Percentiles rank a stretch among this genome's conserved stretches.
Conservation (phyloP, 345 rosid species). For the Citrus glauca region DNA sequence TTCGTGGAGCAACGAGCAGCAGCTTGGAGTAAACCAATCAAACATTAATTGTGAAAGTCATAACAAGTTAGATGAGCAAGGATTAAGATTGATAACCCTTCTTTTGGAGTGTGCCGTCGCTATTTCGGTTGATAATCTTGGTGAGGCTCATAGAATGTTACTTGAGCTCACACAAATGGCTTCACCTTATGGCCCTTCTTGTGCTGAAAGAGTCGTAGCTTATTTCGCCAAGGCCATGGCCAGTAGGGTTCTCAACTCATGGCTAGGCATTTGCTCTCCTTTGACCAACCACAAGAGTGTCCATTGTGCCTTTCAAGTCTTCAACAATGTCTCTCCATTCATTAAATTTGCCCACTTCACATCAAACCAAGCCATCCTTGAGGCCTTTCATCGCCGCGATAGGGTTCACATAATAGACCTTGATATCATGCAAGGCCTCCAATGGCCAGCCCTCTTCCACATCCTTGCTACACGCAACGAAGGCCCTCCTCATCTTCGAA, state of each 20-base stretch:
- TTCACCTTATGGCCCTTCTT: conserved; percentile 55
- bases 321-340: conserved; percentile 63
- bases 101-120: conserved; percentile 65
- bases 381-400: conserved; percentile 50
- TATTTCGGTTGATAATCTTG: conserved; percentile 60
- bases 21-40: not conserved
- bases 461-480: conserved; percentile 56
- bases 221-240: conserved; percentile 69
- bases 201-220: conserved; percentile 66
- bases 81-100: conserved; percentile 39
- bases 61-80: conserved; percentile 34
- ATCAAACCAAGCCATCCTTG: conserved; percentile 70
- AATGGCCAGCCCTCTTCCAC: conserved; percentile 76
- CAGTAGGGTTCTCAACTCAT: conserved; percentile 59
- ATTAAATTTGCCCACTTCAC: conserved; percentile 70
- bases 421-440: conserved; percentile 71
- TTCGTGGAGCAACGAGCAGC: conserved; percentile 19
- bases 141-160: conserved; percentile 56
- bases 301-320: conserved; percentile 43
- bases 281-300: conserved; percentile 39
- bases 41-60: not conserved
- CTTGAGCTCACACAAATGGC: conserved; percentile 72
- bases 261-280: conserved; percentile 63
- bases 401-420: conserved; percentile 64
- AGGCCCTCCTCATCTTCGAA: conserved; percentile 54